Base-by-base conservation (phyloP, 2,329 filamentous ascomycete genomes). In the Aspergillus calidoustus region DNA sequence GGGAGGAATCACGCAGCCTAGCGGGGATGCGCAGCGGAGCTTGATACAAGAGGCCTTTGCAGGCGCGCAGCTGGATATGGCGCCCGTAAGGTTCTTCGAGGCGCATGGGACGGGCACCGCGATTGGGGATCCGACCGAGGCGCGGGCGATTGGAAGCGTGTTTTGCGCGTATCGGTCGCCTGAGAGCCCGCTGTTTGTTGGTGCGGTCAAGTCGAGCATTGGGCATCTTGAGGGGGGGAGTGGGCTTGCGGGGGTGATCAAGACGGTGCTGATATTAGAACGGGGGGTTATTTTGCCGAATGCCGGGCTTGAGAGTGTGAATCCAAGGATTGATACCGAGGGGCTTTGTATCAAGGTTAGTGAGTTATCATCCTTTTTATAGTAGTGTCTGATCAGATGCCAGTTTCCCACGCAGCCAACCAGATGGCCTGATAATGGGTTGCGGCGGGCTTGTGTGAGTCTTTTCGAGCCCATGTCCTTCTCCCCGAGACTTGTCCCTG, bases 391-490 rank as follows among this genome's bases (percentile, higher is more conserved):
- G 4, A 48, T 11, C 46, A 5, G 13, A 54, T 11, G 44, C 47
- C 41, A 59, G 56, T 41, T 64, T 4, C 50, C 28, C 17, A 49
- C 61, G 0, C 56, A 66, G 15, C 65, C 62, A n/a, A 65, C 63
- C 5, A 63, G 66, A 1, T 75, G 73, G 74, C 72, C 72, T n/a
- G 68, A 65, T 1, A 7, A 59, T 3, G 69, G 69, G 3, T 53
- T 68, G 4, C 68, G 72, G 7, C 64, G 72, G 25, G 25, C 25
- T 1, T 28, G 25, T 28, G 25, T 28, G 2, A 28, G 25, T 28
- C 4, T 28, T 28, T 28, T 28, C 2, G 6, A 4, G 3, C 6
- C 25, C 47, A 61, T 66, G 1, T 72, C 70, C 1, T 51, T 79
- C n/a, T 28, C 25, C 4, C 25, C 25, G 25, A 28, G 25, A 7